These are phyloP conservation scores for Calonectria pteridis DNA, from an alignment of 2,329 filamentous ascomycete species.

Conservation along the genomic window DNA sequence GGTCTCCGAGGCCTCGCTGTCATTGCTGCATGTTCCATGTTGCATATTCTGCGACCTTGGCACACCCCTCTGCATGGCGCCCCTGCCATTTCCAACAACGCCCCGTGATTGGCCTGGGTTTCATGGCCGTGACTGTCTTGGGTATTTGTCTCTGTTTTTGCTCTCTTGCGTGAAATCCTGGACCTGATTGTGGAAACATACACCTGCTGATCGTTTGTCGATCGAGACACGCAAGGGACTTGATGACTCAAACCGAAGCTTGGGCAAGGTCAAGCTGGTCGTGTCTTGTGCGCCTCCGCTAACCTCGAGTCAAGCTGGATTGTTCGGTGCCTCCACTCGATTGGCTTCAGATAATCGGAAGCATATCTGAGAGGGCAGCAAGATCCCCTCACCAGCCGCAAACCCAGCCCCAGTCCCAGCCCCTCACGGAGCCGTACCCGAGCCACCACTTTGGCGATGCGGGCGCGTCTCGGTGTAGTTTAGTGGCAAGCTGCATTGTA, in stretches of 20 bases:
- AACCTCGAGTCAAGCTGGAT: background rate
- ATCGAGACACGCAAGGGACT: background rate
- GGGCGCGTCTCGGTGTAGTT: background rate
- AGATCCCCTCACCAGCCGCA: constrained; percentile 5
- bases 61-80: background rate
- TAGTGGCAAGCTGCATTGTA: constrained; percentile 12
- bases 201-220: background rate
- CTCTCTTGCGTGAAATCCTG: background rate
- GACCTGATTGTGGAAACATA: background rate
- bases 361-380: constrained; percentile 1
- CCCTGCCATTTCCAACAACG: background rate
- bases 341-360: constrained; percentile 18
- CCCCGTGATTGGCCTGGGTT: constrained; percentile 8
- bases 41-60: constrained; percentile 15
- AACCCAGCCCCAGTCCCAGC: constrained; percentile 4
- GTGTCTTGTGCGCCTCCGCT: background rate
- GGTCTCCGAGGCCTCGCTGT: background rate
- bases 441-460: background rate
- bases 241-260: background rate
- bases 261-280: background rate
- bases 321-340: constrained; percentile 2
- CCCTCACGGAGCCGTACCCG: constrained; percentile 6
- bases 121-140: background rate
- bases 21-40: constrained; percentile 14
- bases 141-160: background rate